Evolutionary conservation across 1,139 yeast genomes (phyloP).

Genomic region (Kodamaea ohmeri): DNA sequence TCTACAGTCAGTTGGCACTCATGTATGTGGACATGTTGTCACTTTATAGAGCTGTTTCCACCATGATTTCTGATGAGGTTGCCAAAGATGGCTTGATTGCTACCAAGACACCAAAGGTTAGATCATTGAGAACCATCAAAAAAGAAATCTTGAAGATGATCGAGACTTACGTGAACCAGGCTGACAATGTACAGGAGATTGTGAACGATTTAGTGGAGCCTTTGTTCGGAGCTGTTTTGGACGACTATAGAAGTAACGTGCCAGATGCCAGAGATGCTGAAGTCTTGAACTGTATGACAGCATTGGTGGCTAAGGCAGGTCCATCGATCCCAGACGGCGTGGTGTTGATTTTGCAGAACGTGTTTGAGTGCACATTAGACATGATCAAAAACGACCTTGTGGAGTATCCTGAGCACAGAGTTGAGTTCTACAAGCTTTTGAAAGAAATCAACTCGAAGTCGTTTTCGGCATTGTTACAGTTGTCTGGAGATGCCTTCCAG

Average conservation of each 20-base stretch:
- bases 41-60: conserved; percentile 82
- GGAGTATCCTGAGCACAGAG: conserved; percentile 97
- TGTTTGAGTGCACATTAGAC: conserved; percentile 88
- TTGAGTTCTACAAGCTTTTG: conserved; percentile 86
- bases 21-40: conserved; percentile 90
- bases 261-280: conserved; percentile 99
- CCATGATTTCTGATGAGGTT: conserved; percentile 81
- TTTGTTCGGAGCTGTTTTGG: conserved; percentile 78
- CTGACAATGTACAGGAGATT: conserved; percentile 82
- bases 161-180: conserved; percentile 84
- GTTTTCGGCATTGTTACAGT: conserved; percentile 79
- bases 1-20: conserved; percentile 81
- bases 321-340: conserved; percentile 88
- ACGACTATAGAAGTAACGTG: conserved; percentile 83
- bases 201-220: conserved; percentile 84
- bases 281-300: conserved; percentile 91
- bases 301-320: conserved; percentile 84
- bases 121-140: conserved; percentile 94
- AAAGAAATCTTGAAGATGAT: conserved; percentile 88
- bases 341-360: conserved; percentile 80
- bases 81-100: conserved; percentile 82
- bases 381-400: conserved; percentile 96
- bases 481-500: conserved; percentile 91
- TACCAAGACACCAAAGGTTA: conserved; percentile 90
- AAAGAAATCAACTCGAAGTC: conserved; percentile 84